Percentiles rank a stretch among this genome's conserved stretches.
Evolutionary conservation across 108 stramenopile genomes (phyloP).

Genomic region (Fragilariopsis cylindrus): DNA sequence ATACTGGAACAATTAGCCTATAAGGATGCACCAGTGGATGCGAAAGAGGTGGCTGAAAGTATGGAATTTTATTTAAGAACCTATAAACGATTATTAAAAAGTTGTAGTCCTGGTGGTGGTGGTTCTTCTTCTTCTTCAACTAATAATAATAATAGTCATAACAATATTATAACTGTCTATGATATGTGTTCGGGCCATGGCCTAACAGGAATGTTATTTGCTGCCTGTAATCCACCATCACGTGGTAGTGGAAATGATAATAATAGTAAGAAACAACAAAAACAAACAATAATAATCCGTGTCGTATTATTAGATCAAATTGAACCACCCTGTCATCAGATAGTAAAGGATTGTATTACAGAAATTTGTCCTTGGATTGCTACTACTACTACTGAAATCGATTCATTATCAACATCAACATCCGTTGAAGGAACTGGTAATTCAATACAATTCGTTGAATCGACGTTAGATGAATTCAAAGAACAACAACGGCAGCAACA

Average conservation of each 20-base stretch:
- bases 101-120: slow-evolving; percentile 31
- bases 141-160: neutral
- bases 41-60: slow-evolving; percentile 54
- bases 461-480: neutral
- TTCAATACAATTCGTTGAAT: neutral
- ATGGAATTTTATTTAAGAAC: slow-evolving; percentile 53
- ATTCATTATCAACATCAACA: too few relatives aligned
- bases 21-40: slow-evolving; percentile 56
- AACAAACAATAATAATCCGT: neutral
- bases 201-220: slow-evolving; percentile 54
- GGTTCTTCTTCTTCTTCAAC: neutral
- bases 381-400: slow-evolving; percentile 17
- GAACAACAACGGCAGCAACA: neutral
- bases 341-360: slow-evolving; percentile 39
- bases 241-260: neutral
- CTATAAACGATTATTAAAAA: slow-evolving; percentile 46
- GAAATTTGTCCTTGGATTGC: slow-evolving; percentile 58
- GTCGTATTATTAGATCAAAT: slow-evolving; percentile 39
- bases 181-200: slow-evolving; percentile 60
- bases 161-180: slow-evolving; percentile 28
- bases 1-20: slow-evolving; percentile 50
- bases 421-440: neutral
- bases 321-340: slow-evolving; percentile 47
- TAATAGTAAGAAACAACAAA: neutral
- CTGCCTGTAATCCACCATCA: slow-evolving; percentile 57